Evolutionary conservation across 1,284 basidiomycete species (phyloP).

Genomic region (Abortiporus biennis): DNA sequence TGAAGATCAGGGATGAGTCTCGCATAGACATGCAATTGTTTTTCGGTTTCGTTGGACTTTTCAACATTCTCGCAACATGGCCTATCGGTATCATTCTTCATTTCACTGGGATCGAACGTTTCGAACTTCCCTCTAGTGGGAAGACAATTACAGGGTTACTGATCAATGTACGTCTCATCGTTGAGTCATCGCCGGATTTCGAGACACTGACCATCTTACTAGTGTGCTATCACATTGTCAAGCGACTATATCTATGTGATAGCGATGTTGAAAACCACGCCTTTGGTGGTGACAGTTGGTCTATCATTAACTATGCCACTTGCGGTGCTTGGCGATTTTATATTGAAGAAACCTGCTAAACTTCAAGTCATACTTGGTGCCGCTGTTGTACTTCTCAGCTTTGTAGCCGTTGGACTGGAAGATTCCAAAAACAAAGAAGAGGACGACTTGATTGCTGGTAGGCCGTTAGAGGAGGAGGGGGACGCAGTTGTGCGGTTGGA

Average conservation of each 20-base stretch:
- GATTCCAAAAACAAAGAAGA: slow-evolving; percentile 33
- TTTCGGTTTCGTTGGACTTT: slow-evolving; percentile 90
- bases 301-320: slow-evolving; percentile 93
- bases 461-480: slow-evolving; percentile 17
- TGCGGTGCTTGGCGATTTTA: slow-evolving; percentile 76
- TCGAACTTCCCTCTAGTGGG: slow-evolving; percentile 65
- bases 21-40: slow-evolving; percentile 91
- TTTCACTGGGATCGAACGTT: slow-evolving; percentile 65
- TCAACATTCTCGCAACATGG: slow-evolving; percentile 81
- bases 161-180: slow-evolving; percentile 56
- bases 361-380: slow-evolving; percentile 62
- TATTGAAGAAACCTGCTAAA: slow-evolving; percentile 52
- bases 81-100: slow-evolving; percentile 83
- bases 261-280: slow-evolving; percentile 97
- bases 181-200: slow-evolving; percentile 2
- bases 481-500: slow-evolving; percentile 13
- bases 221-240: slow-evolving; percentile 84
- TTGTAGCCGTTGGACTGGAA: slow-evolving; percentile 61
- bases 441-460: slow-evolving; percentile 17
- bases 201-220: slow-evolving; percentile 4
- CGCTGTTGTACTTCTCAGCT: slow-evolving; percentile 58
- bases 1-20: slow-evolving; percentile 76
- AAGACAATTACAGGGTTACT: slow-evolving; percentile 62
- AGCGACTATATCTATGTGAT: slow-evolving; percentile 86
- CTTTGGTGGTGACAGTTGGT: slow-evolving; percentile 89